These are phyloP conservation scores for Caulochytrium protostelioides DNA, from an alignment of 371 early-diverging fungal genomes.

Conservation along the genomic window DNA sequence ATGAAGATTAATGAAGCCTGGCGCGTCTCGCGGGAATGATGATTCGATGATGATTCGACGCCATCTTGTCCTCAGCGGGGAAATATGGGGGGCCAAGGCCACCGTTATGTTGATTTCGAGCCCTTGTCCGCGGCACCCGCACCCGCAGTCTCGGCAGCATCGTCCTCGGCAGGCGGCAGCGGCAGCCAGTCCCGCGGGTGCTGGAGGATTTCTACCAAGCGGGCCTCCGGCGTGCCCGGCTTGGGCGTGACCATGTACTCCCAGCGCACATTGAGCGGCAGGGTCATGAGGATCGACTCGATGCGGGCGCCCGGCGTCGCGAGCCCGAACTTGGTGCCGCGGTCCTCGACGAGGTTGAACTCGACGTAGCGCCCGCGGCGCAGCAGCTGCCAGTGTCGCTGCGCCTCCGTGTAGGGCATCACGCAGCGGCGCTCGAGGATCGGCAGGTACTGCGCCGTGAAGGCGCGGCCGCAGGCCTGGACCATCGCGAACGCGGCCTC, in stretches of 20 bases:
- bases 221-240: slow-evolving; percentile 42
- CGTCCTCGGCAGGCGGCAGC: too few species aligned
- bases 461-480: slow-evolving; percentile 13
- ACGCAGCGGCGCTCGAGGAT: slow-evolving; percentile 17
- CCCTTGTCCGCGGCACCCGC: too few species aligned
- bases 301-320: slow-evolving; percentile 30
- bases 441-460: slow-evolving; percentile 22
- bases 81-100: too few species aligned
- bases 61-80: too few species aligned
- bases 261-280: slow-evolving; percentile 30
- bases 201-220: slow-evolving; percentile 51
- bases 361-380: slow-evolving; percentile 33
- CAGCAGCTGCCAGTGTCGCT: slow-evolving; percentile 29
- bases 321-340: slow-evolving; percentile 35
- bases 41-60: too few species aligned
- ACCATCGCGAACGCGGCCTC: slow-evolving; percentile 19
- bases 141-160: too few species aligned
- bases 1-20: too few species aligned
- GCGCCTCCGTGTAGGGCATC: slow-evolving; percentile 15
- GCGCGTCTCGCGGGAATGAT: too few species aligned
- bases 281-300: slow-evolving; percentile 25
- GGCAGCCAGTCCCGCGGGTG: slow-evolving; percentile 65
- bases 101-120: too few species aligned
- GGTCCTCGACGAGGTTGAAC: slow-evolving; percentile 31
- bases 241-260: slow-evolving; percentile 49